phyloP scores from a whole-genome alignment of 2,329 filamentous ascomycete species.

The Claviceps fusiformis region DNA sequence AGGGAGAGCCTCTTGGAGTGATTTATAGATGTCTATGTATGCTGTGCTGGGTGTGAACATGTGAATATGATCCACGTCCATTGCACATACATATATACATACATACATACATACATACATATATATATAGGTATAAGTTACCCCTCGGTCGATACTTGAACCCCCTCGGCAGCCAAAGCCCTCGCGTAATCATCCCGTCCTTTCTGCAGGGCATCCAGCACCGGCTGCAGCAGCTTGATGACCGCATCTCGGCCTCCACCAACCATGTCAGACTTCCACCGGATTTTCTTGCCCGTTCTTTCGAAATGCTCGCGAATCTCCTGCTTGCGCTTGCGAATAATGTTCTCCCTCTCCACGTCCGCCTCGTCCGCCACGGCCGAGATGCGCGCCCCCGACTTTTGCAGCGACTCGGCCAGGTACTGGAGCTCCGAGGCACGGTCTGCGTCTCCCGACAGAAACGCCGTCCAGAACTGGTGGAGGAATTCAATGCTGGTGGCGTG shows the following conservation, averaged over 20 bases:
- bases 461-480: constrained; percentile 91
- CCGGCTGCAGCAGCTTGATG: constrained; percentile 60
- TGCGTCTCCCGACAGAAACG: constrained; percentile 78
- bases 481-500: constrained; percentile 93
- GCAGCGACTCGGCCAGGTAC: constrained; percentile 70
- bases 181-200: constrained; percentile 60
- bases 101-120: background rate
- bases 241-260: constrained; percentile 67
- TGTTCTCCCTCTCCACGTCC: constrained; percentile 56
- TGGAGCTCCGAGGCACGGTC: constrained; percentile 69
- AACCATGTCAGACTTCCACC: constrained; percentile 53
- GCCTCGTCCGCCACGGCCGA: constrained; percentile 68
- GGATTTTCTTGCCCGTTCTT: constrained; percentile 59
- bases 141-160: constrained; percentile 32
- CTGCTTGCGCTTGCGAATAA: constrained; percentile 52
- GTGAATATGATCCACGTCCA: no score
- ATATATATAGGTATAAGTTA: constrained; percentile 6
- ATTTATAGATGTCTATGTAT: background rate
- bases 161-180: constrained; percentile 52
- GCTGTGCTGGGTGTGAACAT: no score
- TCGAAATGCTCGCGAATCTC: constrained; percentile 59
- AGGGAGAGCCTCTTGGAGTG: background rate
- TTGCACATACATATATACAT: no score
- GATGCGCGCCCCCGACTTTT: constrained; percentile 64
- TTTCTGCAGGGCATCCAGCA: constrained; percentile 53